Evolutionary conservation across 257 asterid species (phyloP).

Genomic region (Solanum tacnaense): DNA sequence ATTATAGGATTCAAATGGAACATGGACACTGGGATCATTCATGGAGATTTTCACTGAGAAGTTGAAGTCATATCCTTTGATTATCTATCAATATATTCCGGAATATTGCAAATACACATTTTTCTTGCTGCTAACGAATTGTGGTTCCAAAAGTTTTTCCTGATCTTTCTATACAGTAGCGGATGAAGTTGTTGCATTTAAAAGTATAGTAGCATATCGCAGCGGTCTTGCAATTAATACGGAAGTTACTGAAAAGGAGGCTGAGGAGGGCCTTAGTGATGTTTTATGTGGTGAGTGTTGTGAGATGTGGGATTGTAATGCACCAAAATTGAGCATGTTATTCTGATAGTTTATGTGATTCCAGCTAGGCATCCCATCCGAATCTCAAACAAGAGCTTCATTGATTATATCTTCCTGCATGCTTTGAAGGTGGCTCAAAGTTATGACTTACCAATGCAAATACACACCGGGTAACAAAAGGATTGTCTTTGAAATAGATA

Average conservation of each 20-base stretch:
- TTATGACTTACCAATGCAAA: slow-evolving; percentile 81
- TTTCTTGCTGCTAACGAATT: background rate
- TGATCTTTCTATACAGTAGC: slow-evolving; percentile 41
- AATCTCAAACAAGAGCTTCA: slow-evolving; percentile 57
- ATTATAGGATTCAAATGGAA: slow-evolving; percentile 41
- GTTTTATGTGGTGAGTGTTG: slow-evolving; percentile 45
- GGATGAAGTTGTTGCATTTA: slow-evolving; percentile 47
- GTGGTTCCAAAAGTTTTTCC: slow-evolving; percentile 30
- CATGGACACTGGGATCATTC: slow-evolving; percentile 71
- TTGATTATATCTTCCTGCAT: slow-evolving; percentile 58
- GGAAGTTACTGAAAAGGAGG: slow-evolving; percentile 48
- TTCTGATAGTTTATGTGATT: slow-evolving; percentile 20
- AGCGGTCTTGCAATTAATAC: slow-evolving; percentile 79
- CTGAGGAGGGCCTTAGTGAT: slow-evolving; percentile 59
- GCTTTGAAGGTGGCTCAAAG: slow-evolving; percentile 74
- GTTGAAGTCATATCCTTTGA: slow-evolving; percentile 80
- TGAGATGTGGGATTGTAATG: background rate
- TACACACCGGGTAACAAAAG: slow-evolving; percentile 82
- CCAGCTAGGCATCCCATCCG: slow-evolving; percentile 69
- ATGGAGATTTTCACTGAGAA: slow-evolving; percentile 32
- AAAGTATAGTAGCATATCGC: slow-evolving; percentile 93
- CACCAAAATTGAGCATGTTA: background rate
- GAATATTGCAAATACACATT: background rate
- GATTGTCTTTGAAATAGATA: background rate
- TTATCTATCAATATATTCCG: background rate